Conservation (phyloP, 2,329 filamentous ascomycete genomes). For the Cladorrhinum sp. region DNA sequence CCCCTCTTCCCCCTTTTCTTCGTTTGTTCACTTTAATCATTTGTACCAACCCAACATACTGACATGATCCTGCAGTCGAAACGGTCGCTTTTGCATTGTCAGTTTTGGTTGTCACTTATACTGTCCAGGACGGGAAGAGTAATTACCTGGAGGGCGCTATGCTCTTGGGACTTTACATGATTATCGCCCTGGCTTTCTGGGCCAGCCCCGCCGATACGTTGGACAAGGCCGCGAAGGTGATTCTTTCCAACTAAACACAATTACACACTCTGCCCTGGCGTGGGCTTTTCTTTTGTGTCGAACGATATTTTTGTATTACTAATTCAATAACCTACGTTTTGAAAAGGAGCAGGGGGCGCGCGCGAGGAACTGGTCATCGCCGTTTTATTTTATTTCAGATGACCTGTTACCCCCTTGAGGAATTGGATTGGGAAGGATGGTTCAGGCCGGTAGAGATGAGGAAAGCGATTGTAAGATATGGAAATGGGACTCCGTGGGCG, state of each 20-base stretch:
- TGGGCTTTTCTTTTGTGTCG: neutral
- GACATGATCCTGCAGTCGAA: constrained; percentile 50
- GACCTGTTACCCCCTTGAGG: neutral
- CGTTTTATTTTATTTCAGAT: neutral
- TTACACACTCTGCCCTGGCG: neutral
- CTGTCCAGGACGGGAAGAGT: constrained; percentile 75
- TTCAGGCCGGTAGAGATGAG: neutral
- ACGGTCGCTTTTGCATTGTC: constrained; percentile 75
- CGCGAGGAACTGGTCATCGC: neutral
- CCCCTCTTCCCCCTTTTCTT: neutral
- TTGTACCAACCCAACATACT: constrained; percentile 10
- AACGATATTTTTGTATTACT: neutral
- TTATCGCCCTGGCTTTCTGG: constrained; percentile 60
- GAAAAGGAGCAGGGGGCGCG: neutral
- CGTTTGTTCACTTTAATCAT: neutral
- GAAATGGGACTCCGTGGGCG: neutral
- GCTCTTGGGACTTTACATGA: constrained; percentile 54
- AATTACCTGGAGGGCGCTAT: constrained; percentile 83
- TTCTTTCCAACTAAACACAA: neutral
- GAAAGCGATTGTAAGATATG: neutral
- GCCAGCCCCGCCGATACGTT: constrained; percentile 37
- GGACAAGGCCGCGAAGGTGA: neutral
- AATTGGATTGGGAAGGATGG: neutral
- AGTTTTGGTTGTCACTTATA: constrained; percentile 71
- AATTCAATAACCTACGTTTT: neutral